Base-by-base conservation (phyloP, 2,329 filamentous ascomycete species). In the Camillea tinctor region DNA sequence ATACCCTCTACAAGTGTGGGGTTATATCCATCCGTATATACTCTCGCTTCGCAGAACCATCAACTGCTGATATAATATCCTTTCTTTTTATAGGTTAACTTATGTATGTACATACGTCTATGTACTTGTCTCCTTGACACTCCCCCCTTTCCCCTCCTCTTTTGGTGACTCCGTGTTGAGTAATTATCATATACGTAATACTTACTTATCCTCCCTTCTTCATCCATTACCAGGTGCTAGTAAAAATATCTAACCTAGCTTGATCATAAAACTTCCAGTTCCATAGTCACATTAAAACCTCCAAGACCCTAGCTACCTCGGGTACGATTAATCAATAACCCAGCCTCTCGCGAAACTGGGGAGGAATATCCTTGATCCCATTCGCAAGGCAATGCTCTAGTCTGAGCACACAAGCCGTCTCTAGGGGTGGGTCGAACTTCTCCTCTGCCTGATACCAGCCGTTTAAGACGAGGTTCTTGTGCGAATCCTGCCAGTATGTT, bases 401-500 rank as follows among this genome's bases (percentile, higher is more conserved):
- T 23, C 59, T 48, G 36, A 73, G 59, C n/a, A 72, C 57, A 50
- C 72, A 74, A 13, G 64, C 64, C n/a, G 71, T 74, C 54, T 66
- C 66, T 23, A 73, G 63, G 22, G 64, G 56, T 21, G 67, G 68
- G 21, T 62, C 55, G 50, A 66, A 62, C 26, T 57, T 61, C 56
- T 71, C 71, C 51, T 67, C 60, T n/a, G 60, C 64, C 7, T 50
- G 60, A 65, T 95, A 94, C 81, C 88, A 94, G 17, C 89, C 90
- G 13, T 82, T 85, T 1, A 84, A 76, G 53, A 90, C 84, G 59
- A 94, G 76, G 22, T 81, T 77, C 55, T 75, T 74, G 74, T 95
- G 91, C 51, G 84, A 81, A 17, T 78, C 75, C 61, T 80, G 80
- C 91, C 91, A 95, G 69, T 90, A 88, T 51, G 79, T 79, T 58